Evolutionary conservation across 352 stramenopile species (phyloP).

Genomic region (Lagenidium giganteum): DNA sequence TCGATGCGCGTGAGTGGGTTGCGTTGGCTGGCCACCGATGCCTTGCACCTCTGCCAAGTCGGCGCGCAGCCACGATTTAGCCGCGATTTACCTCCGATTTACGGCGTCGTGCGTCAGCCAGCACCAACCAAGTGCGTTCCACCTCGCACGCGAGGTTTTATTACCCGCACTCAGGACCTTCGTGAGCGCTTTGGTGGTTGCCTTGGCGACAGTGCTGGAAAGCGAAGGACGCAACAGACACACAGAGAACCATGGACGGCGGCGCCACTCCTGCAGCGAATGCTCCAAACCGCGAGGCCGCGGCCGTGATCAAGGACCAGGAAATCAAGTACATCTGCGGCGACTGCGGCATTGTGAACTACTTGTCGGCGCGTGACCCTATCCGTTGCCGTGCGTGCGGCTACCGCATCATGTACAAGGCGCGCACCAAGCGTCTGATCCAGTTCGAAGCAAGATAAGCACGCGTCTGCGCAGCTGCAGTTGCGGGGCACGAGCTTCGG

Average conservation of each 20-base stretch:
- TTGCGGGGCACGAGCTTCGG: too few species aligned
- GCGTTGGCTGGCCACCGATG: too few species aligned
- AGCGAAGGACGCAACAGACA: too few species aligned
- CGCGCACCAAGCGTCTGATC: slow-evolving; percentile 93
- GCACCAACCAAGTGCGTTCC: slow-evolving; percentile 10
- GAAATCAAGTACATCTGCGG: slow-evolving; percentile 97
- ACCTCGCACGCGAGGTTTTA: slow-evolving; percentile 9
- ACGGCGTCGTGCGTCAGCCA: too few species aligned
- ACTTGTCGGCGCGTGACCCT: slow-evolving; percentile 93
- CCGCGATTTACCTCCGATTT: too few species aligned
- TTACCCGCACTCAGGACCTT: too few species aligned
- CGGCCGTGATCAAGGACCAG: slow-evolving; percentile 72
- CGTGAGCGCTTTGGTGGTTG: neutral
- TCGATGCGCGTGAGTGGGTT: too few species aligned
- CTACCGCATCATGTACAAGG: slow-evolving; percentile 98
- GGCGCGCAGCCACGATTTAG: too few species aligned
- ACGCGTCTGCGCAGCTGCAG: too few species aligned
- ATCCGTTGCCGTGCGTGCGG: slow-evolving; percentile 95
- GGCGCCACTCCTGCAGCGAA: slow-evolving; percentile 69
- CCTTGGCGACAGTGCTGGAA: too few species aligned
- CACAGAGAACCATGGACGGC: slow-evolving; percentile 55
- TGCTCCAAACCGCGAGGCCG: slow-evolving; percentile 36
- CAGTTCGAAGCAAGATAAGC: slow-evolving; percentile 90
- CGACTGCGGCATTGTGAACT: slow-evolving; percentile 94
- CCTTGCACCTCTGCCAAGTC: too few species aligned